phyloP scores from a whole-genome alignment of 108 stramenopile genomes.

The Chaetoceros muelleri region DNA sequence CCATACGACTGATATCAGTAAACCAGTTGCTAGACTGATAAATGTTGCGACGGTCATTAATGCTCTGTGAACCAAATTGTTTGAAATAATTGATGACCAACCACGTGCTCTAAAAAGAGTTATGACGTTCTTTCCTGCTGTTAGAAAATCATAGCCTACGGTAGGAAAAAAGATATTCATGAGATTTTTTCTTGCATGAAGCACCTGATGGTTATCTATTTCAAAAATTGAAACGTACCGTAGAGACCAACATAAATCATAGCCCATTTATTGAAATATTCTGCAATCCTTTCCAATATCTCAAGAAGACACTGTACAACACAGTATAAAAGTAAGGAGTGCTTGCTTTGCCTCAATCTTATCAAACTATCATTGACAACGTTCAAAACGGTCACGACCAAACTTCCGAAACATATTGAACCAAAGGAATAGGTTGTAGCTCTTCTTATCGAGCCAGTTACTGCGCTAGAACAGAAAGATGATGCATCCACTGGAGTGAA shows the following conservation, averaged over 20 bases:
- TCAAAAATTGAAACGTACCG: background rate
- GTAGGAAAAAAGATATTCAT: too few relatives aligned
- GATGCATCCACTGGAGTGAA: slow-evolving; percentile 2
- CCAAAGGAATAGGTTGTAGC: slow-evolving; percentile 54
- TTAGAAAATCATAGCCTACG: slow-evolving; percentile 59
- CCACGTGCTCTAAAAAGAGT: slow-evolving; percentile 43
- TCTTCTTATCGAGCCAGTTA: slow-evolving; percentile 34
- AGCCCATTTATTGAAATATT: slow-evolving; percentile 62
- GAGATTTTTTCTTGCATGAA: too few relatives aligned
- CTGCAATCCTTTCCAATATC: slow-evolving; percentile 26
- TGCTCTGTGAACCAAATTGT: slow-evolving; percentile 36
- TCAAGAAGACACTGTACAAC: slow-evolving; percentile 36
- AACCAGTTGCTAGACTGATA: slow-evolving; percentile 41
- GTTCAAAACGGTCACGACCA: slow-evolving; percentile 55
- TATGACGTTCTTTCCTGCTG: slow-evolving; percentile 50
- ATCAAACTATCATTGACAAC: slow-evolving; percentile 25
- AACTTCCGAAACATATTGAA: slow-evolving; percentile 65
- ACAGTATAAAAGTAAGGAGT: slow-evolving; percentile 16
- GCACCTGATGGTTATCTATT: background rate
- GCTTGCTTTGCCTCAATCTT: background rate
- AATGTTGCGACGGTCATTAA: slow-evolving; percentile 4
- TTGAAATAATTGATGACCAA: slow-evolving; percentile 54
- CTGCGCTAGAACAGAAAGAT: slow-evolving; percentile 21
- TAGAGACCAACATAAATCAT: slow-evolving; percentile 10
- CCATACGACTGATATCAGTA: slow-evolving; percentile 35